Conservation (phyloP, 352 stramenopile species). For the Albugo candida region DNA sequence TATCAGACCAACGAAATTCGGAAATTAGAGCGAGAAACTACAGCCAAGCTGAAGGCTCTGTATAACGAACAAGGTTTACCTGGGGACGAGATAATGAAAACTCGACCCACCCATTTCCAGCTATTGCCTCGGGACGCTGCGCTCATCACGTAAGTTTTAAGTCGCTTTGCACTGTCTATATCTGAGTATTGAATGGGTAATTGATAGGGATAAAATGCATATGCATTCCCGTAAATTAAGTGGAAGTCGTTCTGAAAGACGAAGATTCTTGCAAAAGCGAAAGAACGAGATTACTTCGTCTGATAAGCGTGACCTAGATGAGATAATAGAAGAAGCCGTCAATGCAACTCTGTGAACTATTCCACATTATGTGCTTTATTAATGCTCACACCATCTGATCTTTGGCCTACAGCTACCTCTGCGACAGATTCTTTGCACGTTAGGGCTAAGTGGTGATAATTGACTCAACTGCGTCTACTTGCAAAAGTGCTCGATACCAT, state of each 20-base stretch:
- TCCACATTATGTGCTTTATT: background rate
- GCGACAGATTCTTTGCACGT: slow-evolving; percentile 5
- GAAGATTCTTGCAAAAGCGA: slow-evolving; percentile 33
- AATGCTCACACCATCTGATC: no score
- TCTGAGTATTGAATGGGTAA: background rate
- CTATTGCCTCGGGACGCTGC: slow-evolving; percentile 18
- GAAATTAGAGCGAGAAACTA: slow-evolving; percentile 26
- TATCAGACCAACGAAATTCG: slow-evolving; percentile 30
- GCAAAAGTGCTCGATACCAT: slow-evolving; percentile 9
- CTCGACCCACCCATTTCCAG: slow-evolving; percentile 53
- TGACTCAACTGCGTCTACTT: slow-evolving; percentile 11
- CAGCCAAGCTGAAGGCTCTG: slow-evolving; percentile 44
- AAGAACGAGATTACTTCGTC: background rate
- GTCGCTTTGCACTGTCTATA: background rate
- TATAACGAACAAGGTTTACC: slow-evolving; percentile 28
- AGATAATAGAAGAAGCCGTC: slow-evolving; percentile 9
- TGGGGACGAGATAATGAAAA: slow-evolving; percentile 21
- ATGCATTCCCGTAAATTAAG: slow-evolving; percentile 58
- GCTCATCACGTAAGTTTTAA: slow-evolving; percentile 44
- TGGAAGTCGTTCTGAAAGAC: slow-evolving; percentile 34
- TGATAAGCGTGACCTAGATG: slow-evolving; percentile 5
- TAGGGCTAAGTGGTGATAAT: slow-evolving; percentile 1
- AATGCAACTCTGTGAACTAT: slow-evolving; percentile 7
- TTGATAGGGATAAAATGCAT: slow-evolving; percentile 35
- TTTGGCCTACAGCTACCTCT: background rate